Base-by-base conservation (phyloP, 1,139 yeast species). In the Protomyces inouyei region DNA sequence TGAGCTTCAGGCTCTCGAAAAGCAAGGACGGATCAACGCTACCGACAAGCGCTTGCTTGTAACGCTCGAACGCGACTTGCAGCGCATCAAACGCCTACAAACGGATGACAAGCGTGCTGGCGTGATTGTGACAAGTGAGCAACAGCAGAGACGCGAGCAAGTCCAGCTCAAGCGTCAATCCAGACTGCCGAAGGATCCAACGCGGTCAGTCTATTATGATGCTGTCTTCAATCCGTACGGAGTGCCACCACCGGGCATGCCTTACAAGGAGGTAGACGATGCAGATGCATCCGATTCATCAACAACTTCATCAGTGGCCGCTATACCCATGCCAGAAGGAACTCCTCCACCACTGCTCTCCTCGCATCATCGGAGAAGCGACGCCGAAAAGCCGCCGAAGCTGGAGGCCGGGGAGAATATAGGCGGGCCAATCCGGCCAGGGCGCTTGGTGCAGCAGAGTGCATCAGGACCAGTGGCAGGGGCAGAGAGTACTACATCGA, bases 171-270 rank as follows among this genome's bases (percentile, higher is more conserved):
- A 9, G 21, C 16, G 25, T 10, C n/a, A 36, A 16, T 8, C 45
- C 21, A 40, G 40, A 46, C 45, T 59, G 14, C 67, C 65, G 10
- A 59, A 55, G 48, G 40, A 59, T 16, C 66, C 68, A 6, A 40
- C 48, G 21, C 37, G 57, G 21, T 63, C 67, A 12, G 53, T 57
- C 25, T 67, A 65, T 59, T 66, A 65, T 52, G 68, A 67, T 55
- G 63, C 67, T 12, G 57, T 55, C 18, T 55, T 32, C 52, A 65
- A 64, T 35, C 66, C 64, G 1, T 53, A 37, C 16, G 69, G 69
- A 14, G 65, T 65, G 12, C 67, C 69, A 3, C 69, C 69, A 6
- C 66, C 66, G 14, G 67, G 68, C 23, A 61, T 59, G 64, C 55
- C 57, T 10, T 60, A 66, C 36, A 37, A 54, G 36, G 67, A 66